Evolutionary conservation across 2,329 filamentous ascomycete genomes (phyloP).

Genomic region (Pestalotiopsis sp.): DNA sequence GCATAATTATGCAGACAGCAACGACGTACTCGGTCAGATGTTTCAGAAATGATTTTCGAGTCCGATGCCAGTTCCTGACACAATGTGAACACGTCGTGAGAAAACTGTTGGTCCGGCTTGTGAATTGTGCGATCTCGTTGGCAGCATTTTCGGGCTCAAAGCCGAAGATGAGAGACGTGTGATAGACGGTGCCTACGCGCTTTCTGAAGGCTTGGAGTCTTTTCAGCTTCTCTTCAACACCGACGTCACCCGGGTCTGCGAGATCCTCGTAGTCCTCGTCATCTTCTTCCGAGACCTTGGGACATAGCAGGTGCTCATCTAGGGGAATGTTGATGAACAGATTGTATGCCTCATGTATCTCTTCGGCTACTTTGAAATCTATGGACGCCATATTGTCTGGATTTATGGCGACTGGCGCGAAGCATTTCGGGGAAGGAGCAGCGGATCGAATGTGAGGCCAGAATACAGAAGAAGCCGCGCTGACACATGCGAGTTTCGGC

Average conservation of each 20-base stretch:
- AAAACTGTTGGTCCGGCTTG: slow-evolving; percentile 55
- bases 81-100: slow-evolving; percentile 70
- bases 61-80: slow-evolving; percentile 74
- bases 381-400: slow-evolving; percentile 9
- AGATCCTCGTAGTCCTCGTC: slow-evolving; percentile 64
- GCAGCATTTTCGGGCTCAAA: slow-evolving; percentile 64
- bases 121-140: slow-evolving; percentile 63
- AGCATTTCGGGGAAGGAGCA: not conserved
- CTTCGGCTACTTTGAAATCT: slow-evolving; percentile 11
- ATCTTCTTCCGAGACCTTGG: slow-evolving; percentile 65
- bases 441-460: not conserved
- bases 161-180: slow-evolving; percentile 70
- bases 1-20: not conserved
- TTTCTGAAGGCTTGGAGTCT: slow-evolving; percentile 57
- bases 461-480: not conserved
- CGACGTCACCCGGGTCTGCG: slow-evolving; percentile 47
- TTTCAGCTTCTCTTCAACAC: slow-evolving; percentile 50
- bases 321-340: slow-evolving; percentile 35
- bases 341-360: slow-evolving; percentile 11
- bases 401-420: not conserved
- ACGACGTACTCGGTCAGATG: slow-evolving; percentile 59
- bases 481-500: not conserved
- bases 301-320: slow-evolving; percentile 70
- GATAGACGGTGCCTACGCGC: slow-evolving; percentile 65
- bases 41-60: slow-evolving; percentile 64